Percentiles rank a stretch among this genome's conserved stretches.
These are phyloP conservation scores for Forsythia viridissima DNA, from an alignment of 257 asterid genomes.

Conservation along the genomic window DNA sequence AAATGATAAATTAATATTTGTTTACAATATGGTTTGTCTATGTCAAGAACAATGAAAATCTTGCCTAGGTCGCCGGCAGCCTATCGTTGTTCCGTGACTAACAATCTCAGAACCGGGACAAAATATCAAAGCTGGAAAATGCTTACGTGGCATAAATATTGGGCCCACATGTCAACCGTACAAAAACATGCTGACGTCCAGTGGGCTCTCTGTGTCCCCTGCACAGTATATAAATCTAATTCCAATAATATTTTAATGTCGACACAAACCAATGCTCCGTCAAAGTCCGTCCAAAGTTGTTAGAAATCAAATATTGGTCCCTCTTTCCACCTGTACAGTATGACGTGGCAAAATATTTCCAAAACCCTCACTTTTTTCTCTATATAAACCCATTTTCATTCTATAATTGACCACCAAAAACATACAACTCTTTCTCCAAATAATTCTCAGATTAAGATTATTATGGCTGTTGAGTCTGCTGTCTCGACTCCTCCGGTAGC, in stretches of 20 bases:
- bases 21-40: not conserved
- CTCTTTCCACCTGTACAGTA: conserved; percentile 15
- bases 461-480: not conserved
- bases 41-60: not conserved
- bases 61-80: conserved; percentile 26
- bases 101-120: conserved; percentile 25
- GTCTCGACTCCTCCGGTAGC: not conserved
- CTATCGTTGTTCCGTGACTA: conserved; percentile 40
- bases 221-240: conserved; percentile 1
- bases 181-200: conserved; percentile 19
- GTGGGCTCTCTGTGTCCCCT: conserved; percentile 27
- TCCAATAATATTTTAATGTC: conserved; percentile 19
- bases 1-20: not conserved
- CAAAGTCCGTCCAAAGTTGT: conserved; percentile 14
- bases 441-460: not conserved
- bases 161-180: conserved; percentile 30
- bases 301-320: conserved; percentile 3
- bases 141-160: conserved; percentile 23
- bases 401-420: conserved; percentile 5
- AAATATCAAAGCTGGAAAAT: conserved; percentile 19
- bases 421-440: not conserved
- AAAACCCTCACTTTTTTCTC: conserved; percentile 12
- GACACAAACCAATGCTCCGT: conserved; percentile 1
- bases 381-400: conserved; percentile 18
- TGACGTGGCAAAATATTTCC: conserved; percentile 9